phyloP scores from a whole-genome alignment of 805 yeast genomes.

The Metschnikowia hibisci region DNA sequence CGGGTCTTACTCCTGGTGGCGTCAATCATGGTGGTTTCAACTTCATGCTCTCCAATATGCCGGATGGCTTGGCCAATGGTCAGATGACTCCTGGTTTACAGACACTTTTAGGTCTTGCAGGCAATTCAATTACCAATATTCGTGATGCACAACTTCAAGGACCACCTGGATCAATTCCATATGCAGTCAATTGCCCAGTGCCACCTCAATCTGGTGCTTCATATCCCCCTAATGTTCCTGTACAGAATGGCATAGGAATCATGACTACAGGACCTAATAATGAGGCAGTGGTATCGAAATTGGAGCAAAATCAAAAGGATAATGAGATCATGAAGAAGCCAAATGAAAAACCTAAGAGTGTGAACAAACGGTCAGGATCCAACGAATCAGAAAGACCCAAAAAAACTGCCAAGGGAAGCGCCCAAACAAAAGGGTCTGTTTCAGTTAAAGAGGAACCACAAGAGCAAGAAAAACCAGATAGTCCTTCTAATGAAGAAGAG shows the following conservation, averaged over 20 bases:
- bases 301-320: neutral
- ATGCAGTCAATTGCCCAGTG: neutral
- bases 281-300: neutral
- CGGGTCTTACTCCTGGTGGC: constrained; percentile 66
- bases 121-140: neutral
- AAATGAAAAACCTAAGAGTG: constrained; percentile 1
- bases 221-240: neutral
- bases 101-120: constrained; percentile 33
- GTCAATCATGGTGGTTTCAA: constrained; percentile 26
- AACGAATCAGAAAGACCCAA: constrained; percentile 8
- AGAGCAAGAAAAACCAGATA: constrained; percentile 6
- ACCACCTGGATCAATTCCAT: neutral
- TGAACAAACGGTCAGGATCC: constrained; percentile 5
- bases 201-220: neutral
- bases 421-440: constrained; percentile 8
- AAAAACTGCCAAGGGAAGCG: constrained; percentile 10
- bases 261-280: neutral
- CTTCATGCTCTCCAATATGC: constrained; percentile 35
- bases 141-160: neutral
- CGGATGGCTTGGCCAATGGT: constrained; percentile 38
- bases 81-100: constrained; percentile 49
- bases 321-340: neutral
- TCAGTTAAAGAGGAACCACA: constrained; percentile 10
- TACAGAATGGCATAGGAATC: neutral
- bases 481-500: constrained; percentile 24